phyloP scores from a whole-genome alignment of 768 basidiomycete genomes.

The Termitomyces sp. region DNA sequence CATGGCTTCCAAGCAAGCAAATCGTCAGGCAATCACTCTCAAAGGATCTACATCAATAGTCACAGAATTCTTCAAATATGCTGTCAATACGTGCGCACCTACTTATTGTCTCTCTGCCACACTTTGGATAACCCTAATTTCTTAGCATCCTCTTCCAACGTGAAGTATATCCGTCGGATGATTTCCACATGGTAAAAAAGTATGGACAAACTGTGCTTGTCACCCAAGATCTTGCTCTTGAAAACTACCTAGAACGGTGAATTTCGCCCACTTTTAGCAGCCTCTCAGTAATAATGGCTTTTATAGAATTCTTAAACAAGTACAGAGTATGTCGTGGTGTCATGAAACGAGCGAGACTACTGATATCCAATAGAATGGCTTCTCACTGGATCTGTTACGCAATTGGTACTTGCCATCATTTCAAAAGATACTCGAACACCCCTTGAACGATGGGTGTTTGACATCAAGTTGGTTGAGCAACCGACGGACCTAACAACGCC shows the following conservation, averaged over 20 bases:
- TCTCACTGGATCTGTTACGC: conserved; percentile 84
- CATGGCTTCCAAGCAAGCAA: conserved; percentile 45
- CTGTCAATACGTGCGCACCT: conserved; percentile 84
- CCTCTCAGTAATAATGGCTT: not conserved
- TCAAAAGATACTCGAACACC: conserved; percentile 89
- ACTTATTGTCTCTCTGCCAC: not conserved
- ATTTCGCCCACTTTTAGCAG: conserved; percentile 4
- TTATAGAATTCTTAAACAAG: conserved; percentile 79
- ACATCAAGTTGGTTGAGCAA: conserved; percentile 78
- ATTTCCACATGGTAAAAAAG: conserved; percentile 99
- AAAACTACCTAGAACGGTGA: conserved; percentile 87
- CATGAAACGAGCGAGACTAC: not conserved
- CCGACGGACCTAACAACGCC: conserved; percentile 41
- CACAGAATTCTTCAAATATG: conserved; percentile 99
- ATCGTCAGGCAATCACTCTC: conserved; percentile 81
- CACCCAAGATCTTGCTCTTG: conserved; percentile 87
- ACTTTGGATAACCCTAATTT: not conserved
- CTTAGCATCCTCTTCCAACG: conserved; percentile 91
- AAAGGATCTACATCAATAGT: conserved; percentile 93
- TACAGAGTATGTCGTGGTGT: conserved; percentile 63
- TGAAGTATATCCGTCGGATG: conserved; percentile 95
- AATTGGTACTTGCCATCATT: conserved; percentile 93
- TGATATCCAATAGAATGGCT: conserved; percentile 72
- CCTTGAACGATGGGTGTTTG: conserved; percentile 97
- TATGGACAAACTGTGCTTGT: conserved; percentile 95